phyloP scores from a whole-genome alignment of 257 asterid genomes.

The Solanum tarijense region DNA sequence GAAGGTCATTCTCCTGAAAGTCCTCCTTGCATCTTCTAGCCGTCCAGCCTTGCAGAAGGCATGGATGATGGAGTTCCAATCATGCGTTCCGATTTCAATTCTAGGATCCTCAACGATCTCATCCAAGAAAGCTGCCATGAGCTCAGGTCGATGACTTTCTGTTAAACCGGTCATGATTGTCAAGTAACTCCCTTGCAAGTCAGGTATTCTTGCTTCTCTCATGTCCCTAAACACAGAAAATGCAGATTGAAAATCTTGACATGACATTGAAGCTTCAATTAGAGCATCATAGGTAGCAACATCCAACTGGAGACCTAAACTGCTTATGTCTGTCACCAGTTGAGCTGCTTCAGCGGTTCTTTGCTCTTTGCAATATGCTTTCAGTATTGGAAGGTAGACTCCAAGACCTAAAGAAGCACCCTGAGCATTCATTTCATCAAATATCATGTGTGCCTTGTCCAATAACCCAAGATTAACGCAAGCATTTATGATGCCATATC shows the following conservation, averaged over 20 bases:
- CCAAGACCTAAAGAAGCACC: constrained; percentile 65
- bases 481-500: constrained; percentile 62
- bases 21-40: constrained; percentile 70
- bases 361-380: constrained; percentile 66
- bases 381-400: constrained; percentile 65
- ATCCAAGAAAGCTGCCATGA: constrained; percentile 84
- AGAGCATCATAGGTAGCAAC: constrained; percentile 53
- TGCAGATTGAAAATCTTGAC: constrained; percentile 95
- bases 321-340: constrained; percentile 55
- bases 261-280: constrained; percentile 77
- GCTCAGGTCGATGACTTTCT: constrained; percentile 88
- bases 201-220: constrained; percentile 68
- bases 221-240: constrained; percentile 86
- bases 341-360: constrained; percentile 89
- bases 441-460: constrained; percentile 68
- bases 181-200: constrained; percentile 64
- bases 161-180: constrained; percentile 95
- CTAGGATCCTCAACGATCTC: constrained; percentile 86
- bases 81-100: constrained; percentile 69
- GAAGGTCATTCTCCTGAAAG: constrained; percentile 86
- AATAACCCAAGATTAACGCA: constrained; percentile 51
- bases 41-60: constrained; percentile 90
- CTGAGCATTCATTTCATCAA: constrained; percentile 78
- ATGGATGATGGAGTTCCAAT: constrained; percentile 94
- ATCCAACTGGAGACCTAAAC: constrained; percentile 55